Evolutionary conservation across 2,329 filamentous ascomycete genomes (phyloP).

Genomic region (Paradendryphiella salina): DNA sequence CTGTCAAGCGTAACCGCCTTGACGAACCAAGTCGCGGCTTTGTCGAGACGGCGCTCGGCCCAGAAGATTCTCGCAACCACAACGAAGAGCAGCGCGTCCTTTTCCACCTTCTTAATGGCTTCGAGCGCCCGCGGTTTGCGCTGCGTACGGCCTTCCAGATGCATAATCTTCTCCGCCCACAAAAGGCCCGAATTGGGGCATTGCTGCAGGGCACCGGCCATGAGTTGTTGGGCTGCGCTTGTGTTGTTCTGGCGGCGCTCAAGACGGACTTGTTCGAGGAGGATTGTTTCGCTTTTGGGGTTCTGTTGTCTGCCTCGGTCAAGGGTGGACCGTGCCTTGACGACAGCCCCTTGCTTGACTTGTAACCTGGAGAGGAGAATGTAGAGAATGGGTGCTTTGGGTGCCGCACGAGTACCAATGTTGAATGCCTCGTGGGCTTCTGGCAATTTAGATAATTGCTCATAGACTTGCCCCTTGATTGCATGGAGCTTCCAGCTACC

Average conservation of each 20-base stretch:
- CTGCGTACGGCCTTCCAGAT: constrained; percentile 87
- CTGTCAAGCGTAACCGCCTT: constrained; percentile 87
- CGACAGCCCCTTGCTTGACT: constrained; percentile 77
- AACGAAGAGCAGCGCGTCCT: constrained; percentile 84
- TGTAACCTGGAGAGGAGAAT: constrained; percentile 86
- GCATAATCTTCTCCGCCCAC: constrained; percentile 94
- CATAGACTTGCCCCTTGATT: constrained; percentile 98
- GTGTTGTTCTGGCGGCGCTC: constrained; percentile 85
- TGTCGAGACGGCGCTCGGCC: constrained; percentile 88
- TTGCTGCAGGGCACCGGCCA: constrained; percentile 91
- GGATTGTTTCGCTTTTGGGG: constrained; percentile 80
- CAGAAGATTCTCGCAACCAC: constrained; percentile 95
- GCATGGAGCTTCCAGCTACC: constrained; percentile 90
- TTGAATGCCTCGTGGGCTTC: constrained; percentile 89
- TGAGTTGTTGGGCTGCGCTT: constrained; percentile 82
- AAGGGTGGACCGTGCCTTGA: constrained; percentile 92
- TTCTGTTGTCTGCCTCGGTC: constrained; percentile 87
- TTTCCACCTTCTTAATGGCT: constrained; percentile 96
- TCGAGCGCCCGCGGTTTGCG: constrained; percentile 89
- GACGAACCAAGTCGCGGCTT: constrained; percentile 96
- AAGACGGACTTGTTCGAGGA: constrained; percentile 91
- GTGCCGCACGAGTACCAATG: constrained; percentile 83
- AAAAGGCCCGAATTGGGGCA: constrained; percentile 84
- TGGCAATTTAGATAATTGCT: constrained; percentile 74
- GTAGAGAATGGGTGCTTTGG: constrained; percentile 84